These are phyloP conservation scores for Tulasnella sp. DNA, from an alignment of 768 basidiomycete genomes.

Conservation along the genomic window DNA sequence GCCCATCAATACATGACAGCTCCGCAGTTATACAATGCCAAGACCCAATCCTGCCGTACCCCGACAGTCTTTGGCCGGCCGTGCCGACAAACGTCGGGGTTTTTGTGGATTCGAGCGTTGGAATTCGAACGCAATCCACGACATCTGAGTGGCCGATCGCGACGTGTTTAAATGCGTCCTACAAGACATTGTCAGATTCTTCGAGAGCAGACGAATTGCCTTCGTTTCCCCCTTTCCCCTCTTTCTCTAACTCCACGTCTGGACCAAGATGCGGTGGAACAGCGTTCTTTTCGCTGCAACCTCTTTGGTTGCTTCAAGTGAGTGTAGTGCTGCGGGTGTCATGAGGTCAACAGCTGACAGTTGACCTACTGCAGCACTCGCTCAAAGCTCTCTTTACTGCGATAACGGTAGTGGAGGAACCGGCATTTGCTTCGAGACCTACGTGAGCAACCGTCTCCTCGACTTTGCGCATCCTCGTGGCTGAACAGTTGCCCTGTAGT, in stretches of 20 bases:
- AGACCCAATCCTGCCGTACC: background rate
- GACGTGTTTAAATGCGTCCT: background rate
- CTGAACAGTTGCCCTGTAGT: background rate
- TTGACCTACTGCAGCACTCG: background rate
- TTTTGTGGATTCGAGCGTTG: background rate
- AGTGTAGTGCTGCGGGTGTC: background rate
- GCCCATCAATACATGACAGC: background rate
- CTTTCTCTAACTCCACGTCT: conserved; percentile 4
- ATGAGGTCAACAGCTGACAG: background rate
- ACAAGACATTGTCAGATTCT: background rate
- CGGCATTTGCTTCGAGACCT: conserved; percentile 23
- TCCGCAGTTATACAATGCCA: background rate
- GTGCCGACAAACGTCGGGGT: background rate
- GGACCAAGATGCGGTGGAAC: background rate
- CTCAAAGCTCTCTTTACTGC: conserved; percentile 18
- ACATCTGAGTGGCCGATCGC: background rate
- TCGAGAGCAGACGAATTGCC: conserved; percentile 1
- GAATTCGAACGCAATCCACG: background rate
- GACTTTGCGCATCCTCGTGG: background rate
- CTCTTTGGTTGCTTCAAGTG: conserved; percentile 10
- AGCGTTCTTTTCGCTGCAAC: conserved; percentile 5
- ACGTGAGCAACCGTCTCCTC: background rate
- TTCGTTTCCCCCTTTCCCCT: conserved; percentile 8
- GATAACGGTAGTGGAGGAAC: conserved; percentile 20
- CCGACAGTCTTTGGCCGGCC: background rate